phyloP scores from a whole-genome alignment of 208 protist species.

The Acanthamoeba culbertsoni region DNA sequence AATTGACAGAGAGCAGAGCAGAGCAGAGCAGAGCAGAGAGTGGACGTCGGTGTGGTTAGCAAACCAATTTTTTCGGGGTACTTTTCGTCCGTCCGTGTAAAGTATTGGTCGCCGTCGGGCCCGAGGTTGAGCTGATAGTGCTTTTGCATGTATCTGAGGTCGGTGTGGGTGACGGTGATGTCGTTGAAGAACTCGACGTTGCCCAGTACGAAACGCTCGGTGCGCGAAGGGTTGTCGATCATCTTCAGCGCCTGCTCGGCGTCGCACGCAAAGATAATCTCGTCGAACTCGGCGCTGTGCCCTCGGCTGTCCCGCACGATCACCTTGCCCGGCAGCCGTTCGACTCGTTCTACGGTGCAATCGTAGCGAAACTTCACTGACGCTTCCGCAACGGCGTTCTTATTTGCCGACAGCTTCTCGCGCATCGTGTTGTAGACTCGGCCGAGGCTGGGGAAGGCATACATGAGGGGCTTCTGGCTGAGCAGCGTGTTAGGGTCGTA shows the following conservation, averaged over 20 bases:
- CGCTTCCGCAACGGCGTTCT: not conserved
- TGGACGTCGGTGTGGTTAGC: not conserved
- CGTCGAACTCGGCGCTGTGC: slow-evolving; percentile 29
- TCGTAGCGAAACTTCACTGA: slow-evolving; percentile 27
- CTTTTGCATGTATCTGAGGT: slow-evolving; percentile 47
- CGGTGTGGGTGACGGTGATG: slow-evolving; percentile 56
- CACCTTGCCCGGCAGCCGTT: slow-evolving; percentile 3
- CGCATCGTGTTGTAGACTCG: not conserved
- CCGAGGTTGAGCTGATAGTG: slow-evolving; percentile 55
- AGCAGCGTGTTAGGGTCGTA: slow-evolving; percentile 56
- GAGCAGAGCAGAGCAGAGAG: too few relatives aligned
- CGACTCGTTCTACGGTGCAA: not conserved
- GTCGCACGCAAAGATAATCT: slow-evolving; percentile 59
- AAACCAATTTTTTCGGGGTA: not conserved
- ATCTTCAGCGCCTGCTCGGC: slow-evolving; percentile 61
- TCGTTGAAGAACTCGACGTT: slow-evolving; percentile 67
- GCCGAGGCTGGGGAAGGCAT: slow-evolving; percentile 55
- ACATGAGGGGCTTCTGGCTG: slow-evolving; percentile 60
- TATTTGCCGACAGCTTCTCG: not conserved
- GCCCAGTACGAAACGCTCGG: slow-evolving; percentile 50
- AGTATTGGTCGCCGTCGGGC: slow-evolving; percentile 37
- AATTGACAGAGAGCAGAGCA: not conserved
- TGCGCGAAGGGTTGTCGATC: not conserved
- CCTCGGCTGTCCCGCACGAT: not conserved
- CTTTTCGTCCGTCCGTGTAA: not conserved